Conservation (phyloP, 1,139 yeast genomes). For the Protomyces gravidus region DNA sequence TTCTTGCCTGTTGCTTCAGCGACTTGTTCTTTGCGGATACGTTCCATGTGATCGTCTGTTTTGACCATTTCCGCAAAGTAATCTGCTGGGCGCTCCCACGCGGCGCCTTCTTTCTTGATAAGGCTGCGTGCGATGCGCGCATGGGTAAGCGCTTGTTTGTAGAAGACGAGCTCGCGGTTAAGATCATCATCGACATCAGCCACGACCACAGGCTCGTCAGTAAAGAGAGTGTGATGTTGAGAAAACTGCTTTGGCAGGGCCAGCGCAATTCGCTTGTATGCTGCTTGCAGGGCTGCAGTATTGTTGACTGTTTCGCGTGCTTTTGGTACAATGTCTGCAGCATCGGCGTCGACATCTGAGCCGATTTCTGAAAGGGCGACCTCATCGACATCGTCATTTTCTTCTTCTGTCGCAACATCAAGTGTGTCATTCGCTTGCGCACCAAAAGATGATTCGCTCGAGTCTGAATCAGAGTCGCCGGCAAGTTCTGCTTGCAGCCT, state of each 20-base stretch:
- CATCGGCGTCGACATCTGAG: constrained; percentile 49
- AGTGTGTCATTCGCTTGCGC: constrained; percentile 23
- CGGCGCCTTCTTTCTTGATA: constrained; percentile 51
- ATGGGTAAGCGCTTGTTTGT: constrained; percentile 88
- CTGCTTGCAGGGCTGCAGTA: constrained; percentile 42
- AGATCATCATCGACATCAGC: constrained; percentile 91
- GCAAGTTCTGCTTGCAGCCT: constrained; percentile 20
- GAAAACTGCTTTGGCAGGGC: constrained; percentile 54
- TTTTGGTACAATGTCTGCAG: constrained; percentile 84
- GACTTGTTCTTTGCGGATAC: constrained; percentile 70
- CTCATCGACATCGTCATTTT: constrained; percentile 37
- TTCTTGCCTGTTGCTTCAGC: constrained; percentile 85
- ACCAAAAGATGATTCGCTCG: constrained; percentile 34
- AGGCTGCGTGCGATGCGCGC: constrained; percentile 67
- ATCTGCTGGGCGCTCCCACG: constrained; percentile 89
- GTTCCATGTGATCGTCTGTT: constrained; percentile 97
- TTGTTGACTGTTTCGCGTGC: constrained; percentile 68
- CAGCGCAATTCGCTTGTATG: constrained; percentile 41
- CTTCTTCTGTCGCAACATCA: constrained; percentile 36
- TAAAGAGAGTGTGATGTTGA: constrained; percentile 74
- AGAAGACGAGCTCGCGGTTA: constrained; percentile 76
- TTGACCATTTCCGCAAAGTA: constrained; percentile 98
- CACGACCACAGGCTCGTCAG: constrained; percentile 56
- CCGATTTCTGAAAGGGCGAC: constrained; percentile 41
- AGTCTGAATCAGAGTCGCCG: constrained; percentile 36